These are phyloP conservation scores for Macrocybe gigantea DNA, from an alignment of 768 basidiomycete genomes.

Conservation along the genomic window DNA sequence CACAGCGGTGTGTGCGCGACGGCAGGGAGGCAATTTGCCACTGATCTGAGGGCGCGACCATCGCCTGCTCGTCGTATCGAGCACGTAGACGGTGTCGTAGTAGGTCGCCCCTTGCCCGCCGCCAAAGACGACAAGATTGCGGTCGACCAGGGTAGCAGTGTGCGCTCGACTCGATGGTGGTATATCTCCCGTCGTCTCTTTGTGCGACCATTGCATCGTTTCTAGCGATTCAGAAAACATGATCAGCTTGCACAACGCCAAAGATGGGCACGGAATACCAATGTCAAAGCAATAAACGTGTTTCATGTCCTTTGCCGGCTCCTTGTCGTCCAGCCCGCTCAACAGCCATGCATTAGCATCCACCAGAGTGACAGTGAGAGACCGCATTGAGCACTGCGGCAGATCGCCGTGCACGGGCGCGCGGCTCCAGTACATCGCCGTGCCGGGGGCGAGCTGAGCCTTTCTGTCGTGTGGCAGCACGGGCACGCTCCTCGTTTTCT, in stretches of 20 bases:
- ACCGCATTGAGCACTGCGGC: slow-evolving; percentile 66
- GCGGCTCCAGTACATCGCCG: slow-evolving; percentile 80
- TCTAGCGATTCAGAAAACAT: slow-evolving; percentile 35
- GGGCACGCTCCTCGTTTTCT: slow-evolving; percentile 42
- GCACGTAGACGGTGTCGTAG: slow-evolving; percentile 76
- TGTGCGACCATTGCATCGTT: slow-evolving; percentile 85
- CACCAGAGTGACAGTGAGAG: slow-evolving; percentile 80
- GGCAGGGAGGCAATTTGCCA: slow-evolving; percentile 47
- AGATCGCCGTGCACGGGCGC: slow-evolving; percentile 73
- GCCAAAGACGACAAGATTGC: slow-evolving; percentile 77
- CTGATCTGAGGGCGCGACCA: slow-evolving; percentile 52
- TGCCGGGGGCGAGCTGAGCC: slow-evolving; percentile 56
- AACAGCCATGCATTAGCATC: slow-evolving; percentile 83
- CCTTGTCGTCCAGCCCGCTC: slow-evolving; percentile 83
- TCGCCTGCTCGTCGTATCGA: slow-evolving; percentile 69
- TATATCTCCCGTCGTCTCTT: slow-evolving; percentile 68
- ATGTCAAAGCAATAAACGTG: slow-evolving; percentile 85
- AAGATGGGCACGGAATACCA: slow-evolving; percentile 34
- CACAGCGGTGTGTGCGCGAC: slow-evolving; percentile 87
- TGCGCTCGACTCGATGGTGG: slow-evolving; percentile 86
- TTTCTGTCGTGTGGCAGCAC: slow-evolving; percentile 58
- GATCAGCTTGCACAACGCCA: background rate
- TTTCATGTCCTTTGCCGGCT: slow-evolving; percentile 64
- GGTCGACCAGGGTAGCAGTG: slow-evolving; percentile 78
- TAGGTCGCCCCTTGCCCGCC: slow-evolving; percentile 82